phyloP scores from a whole-genome alignment of 305 asterid genomes.

The Solanum hybrid region DNA sequence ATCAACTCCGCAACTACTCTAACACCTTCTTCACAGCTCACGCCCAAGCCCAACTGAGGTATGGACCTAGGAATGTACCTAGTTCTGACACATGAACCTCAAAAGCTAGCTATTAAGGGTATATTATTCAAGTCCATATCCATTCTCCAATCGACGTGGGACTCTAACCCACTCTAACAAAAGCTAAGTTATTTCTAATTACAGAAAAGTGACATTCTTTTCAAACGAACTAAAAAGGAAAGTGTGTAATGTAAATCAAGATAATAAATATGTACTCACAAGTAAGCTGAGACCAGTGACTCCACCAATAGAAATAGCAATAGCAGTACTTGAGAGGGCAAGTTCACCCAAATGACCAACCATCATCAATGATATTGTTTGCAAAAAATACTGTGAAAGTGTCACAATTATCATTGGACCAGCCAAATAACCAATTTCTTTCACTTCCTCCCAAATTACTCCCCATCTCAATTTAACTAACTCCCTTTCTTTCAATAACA shows the following conservation, averaged over 20 bases:
- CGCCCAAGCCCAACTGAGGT: not conserved
- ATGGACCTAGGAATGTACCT: not conserved
- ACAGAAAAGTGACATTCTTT: not conserved
- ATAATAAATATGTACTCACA: conserved; percentile 11
- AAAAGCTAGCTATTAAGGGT: not conserved
- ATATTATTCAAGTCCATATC: not conserved
- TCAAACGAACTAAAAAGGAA: not conserved
- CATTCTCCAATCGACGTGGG: not conserved
- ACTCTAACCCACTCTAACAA: not conserved
- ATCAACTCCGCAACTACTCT: not conserved
- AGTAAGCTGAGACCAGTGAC: conserved; percentile 53
- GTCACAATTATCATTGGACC: conserved; percentile 55
- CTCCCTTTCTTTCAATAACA: conserved; percentile 18
- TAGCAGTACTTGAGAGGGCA: conserved; percentile 44
- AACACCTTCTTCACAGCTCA: not conserved
- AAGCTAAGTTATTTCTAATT: not conserved
- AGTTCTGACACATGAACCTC: not conserved
- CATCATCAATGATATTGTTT: conserved; percentile 42
- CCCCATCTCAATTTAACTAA: conserved; percentile 11
- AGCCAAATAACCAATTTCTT: conserved; percentile 40
- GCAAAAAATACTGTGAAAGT: conserved; percentile 34
- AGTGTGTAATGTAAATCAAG: not conserved
- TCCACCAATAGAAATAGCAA: conserved; percentile 42
- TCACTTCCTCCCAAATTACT: conserved; percentile 33
- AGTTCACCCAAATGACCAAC: conserved; percentile 58